Evolutionary conservation across 2,329 filamentous ascomycete genomes (phyloP).

Genomic region (Claviceps cyperi): DNA sequence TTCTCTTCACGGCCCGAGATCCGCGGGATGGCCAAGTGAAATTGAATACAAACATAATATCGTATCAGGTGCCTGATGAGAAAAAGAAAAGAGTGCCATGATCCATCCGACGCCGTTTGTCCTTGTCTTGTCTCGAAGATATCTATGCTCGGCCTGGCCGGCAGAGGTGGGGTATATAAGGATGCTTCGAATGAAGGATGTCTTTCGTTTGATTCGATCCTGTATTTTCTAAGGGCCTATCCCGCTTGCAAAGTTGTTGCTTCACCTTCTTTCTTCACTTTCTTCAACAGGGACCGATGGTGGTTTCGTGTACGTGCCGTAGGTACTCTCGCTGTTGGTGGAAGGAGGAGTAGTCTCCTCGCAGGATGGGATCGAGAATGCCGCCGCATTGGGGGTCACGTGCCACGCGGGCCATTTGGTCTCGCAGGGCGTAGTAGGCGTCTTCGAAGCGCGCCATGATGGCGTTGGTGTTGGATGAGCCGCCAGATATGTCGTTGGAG

Average conservation of each 20-base stretch:
- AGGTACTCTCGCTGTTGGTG: constrained; percentile 52
- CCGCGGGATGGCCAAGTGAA: no score
- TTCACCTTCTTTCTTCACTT: constrained; percentile 8
- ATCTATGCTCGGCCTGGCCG: no score
- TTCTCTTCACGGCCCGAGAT: no score
- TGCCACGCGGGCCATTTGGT: constrained; percentile 41
- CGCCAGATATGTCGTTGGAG: constrained; percentile 79
- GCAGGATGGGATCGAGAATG: constrained; percentile 58
- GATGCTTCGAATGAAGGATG: no score
- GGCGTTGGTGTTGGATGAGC: constrained; percentile 53
- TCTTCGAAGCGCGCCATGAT: constrained; percentile 58
- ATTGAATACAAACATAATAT: no score
- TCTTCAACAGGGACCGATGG: constrained; percentile 19
- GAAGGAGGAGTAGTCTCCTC: constrained; percentile 68
- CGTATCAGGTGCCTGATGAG: no score
- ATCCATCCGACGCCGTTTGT: no score
- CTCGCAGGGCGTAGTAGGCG: constrained; percentile 42
- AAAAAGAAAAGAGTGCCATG: no score
- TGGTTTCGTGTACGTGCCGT: constrained; percentile 32
- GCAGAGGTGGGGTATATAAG: no score
- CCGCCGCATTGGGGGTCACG: constrained; percentile 14
- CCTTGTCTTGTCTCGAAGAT: no score
- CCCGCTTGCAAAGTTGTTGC: neutral
- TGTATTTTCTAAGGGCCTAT: no score
- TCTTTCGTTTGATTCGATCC: no score